phyloP scores from a whole-genome alignment of 495 filamentous ascomycete species.

The Tuber indicum region DNA sequence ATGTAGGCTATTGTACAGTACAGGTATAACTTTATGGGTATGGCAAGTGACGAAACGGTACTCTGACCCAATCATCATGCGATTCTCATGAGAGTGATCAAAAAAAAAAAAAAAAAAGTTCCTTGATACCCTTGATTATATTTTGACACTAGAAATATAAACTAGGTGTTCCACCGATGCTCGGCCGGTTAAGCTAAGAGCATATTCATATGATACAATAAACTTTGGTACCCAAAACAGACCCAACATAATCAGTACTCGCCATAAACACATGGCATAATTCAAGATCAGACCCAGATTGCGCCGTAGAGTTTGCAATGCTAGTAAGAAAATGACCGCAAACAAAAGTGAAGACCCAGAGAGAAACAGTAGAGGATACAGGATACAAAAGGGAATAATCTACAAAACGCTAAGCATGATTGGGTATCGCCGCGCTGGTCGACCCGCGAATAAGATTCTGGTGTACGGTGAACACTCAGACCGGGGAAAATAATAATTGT shows the following conservation, averaged over 20 bases:
- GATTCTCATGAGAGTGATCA: neutral
- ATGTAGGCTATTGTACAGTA: neutral
- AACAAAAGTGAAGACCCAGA: conserved; percentile 34
- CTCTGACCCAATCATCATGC: neutral
- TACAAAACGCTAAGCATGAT: neutral
- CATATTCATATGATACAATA: conserved; percentile 34
- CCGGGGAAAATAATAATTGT: conserved; percentile 24
- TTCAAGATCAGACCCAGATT: conserved; percentile 29
- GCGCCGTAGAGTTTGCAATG: conserved; percentile 35
- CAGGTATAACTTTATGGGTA: neutral
- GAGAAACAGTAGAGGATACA: conserved; percentile 35
- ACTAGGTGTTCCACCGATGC: conserved; percentile 21
- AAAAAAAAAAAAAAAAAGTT: neutral
- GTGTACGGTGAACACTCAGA: conserved; percentile 5
- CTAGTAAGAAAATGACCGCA: conserved; percentile 34
- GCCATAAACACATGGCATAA: conserved; percentile 23
- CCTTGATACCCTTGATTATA: neutral
- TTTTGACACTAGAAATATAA: conserved; percentile 20
- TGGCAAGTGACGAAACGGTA: neutral
- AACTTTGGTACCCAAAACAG: conserved; percentile 28
- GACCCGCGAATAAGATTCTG: neutral
- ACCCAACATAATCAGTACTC: conserved; percentile 22
- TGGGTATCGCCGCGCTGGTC: neutral
- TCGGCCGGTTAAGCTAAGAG: conserved; percentile 22
- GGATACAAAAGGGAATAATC: conserved; percentile 12